Base-by-base conservation (phyloP, 176 grass and related monocot species). In the Olyra latifolia region DNA sequence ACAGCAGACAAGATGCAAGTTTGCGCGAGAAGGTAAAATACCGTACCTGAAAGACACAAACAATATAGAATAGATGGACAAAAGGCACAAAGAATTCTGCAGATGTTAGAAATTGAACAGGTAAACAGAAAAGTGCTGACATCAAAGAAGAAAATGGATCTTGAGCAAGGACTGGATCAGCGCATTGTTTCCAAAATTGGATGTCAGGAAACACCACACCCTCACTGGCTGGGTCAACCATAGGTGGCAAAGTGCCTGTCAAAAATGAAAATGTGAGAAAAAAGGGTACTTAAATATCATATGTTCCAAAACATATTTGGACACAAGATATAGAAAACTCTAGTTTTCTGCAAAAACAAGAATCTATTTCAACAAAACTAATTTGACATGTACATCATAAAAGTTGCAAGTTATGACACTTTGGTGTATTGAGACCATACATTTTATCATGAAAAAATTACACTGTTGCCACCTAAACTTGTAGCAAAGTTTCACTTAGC, bases 131-230 rank as follows among this genome's bases (percentile, higher is more conserved):
- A 75, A 99, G 93, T 83, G 85, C 42, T 10, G 88, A 89, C 85
- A 99, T 84, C 53, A 99, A 77, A 44, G 97, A 93, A 75, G 90
- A 91, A 94, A 99, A 99, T 19, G 97, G 93, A 89, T 96, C 97
- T 62, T 89, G 90, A 83, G 93, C 87, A 69, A 99, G 88, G 50
- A 99, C 73, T 70, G 93, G 97, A 93, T 95, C 88, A 7, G 86
- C 97, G 54, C 85, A 88, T 75, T 83, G 76, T 80, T 99, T 95
- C 97, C 93, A 95, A 75, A 93, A 99, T 50, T 93, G 92, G 52
- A 93, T 82, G 67, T 99, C 97, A 72, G 97, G 97, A 85, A 91
- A 93, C 69, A 78, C 63, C 60, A 44, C 88, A 20, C 90, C 93
- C 38, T 88, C 82, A 43, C 69, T 85, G 62, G 74, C 79, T n/a